These are phyloP conservation scores for Colletotrichum caudatum DNA, from an alignment of 2,329 filamentous ascomycete genomes.

Conservation along the genomic window DNA sequence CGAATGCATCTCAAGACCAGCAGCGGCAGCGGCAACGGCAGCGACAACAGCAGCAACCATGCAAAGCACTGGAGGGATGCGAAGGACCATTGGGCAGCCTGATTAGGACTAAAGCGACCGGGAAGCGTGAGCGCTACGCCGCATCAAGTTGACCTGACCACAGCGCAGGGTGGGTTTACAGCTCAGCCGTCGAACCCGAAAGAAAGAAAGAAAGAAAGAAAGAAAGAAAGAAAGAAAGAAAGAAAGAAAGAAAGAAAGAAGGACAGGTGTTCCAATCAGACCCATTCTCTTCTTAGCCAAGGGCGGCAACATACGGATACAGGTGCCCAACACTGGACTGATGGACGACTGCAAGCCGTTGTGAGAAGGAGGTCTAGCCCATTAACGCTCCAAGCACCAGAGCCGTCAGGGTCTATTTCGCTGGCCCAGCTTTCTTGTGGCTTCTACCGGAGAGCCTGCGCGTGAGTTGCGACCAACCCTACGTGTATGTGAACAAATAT, in stretches of 20 bases:
- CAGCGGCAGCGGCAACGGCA: background rate
- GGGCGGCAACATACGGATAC: slow-evolving; percentile 9
- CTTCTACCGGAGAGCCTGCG: background rate
- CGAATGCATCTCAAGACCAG: slow-evolving; percentile 14
- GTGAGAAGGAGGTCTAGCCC: slow-evolving; percentile 27
- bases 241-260: no score
- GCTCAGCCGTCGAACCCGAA: slow-evolving; percentile 19
- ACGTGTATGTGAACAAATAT: background rate
- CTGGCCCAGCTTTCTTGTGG: background rate
- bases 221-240: slow-evolving; percentile 8
- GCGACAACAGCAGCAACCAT: background rate
- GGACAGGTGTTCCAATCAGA: slow-evolving; percentile 25
- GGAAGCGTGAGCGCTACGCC: slow-evolving; percentile 33
- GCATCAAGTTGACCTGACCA: slow-evolving; percentile 10
- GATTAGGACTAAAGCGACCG: slow-evolving; percentile 10
- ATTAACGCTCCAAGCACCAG: slow-evolving; percentile 7
- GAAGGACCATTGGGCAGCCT: slow-evolving; percentile 3
- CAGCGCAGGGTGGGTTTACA: slow-evolving; percentile 26
- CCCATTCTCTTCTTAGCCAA: background rate
- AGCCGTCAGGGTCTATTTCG: slow-evolving; percentile 23
- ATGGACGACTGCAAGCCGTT: slow-evolving; percentile 20
- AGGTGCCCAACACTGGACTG: slow-evolving; percentile 3
- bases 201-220: background rate
- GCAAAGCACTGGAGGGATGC: background rate
- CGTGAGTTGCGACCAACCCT: background rate